Base-by-base conservation (phyloP, 768 basidiomycete genomes). In the Phanerochaete sordida region DNA sequence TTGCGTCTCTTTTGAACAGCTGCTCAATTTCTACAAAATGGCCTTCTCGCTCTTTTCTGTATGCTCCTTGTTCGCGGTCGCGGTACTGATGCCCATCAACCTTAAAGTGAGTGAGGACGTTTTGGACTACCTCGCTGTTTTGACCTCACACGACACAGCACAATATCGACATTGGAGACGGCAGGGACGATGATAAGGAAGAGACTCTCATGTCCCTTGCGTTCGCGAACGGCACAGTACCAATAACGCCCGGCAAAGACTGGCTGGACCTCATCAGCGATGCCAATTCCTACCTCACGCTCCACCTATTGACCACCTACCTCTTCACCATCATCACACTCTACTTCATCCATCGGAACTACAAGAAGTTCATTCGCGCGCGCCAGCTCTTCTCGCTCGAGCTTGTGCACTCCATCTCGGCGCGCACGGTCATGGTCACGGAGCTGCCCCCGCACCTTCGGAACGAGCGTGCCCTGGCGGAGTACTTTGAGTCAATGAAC, bases 21-120 rank as follows among this genome's bases (percentile, higher is more conserved):
- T 98, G 1, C 82, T 99, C 45, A 93, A 88, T 64, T 98, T 99
- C 75, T 90, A 93, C 81, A 95, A 96, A 72, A 97, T 90, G 81
- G 87, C 90, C 0, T 98, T 98, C 74, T 86, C 90, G 68, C 79
- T 98, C 27, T 99, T 99, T 75, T 87, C 90, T 0, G 76, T 89
- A 16, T 93, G 91, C 72, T 92, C 94, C 0, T 68, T 93, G 49
- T 88, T 93, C 59, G 94, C 95, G 0, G 74, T 87, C 8, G 72
- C 84, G 5, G 85, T 95, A n/a, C 81, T 99, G 13, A 96, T 98
- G 86, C 97, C 97, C 1, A 80, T 98, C 50, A 98, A 99, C 67
- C 88, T 90, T 79, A 91, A 87, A 77, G 95, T 95, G 64, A 68
- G 85, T 73, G 35, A 53, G 8, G 16, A 2, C 50, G 35, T 26